Conservation (phyloP, 495 filamentous ascomycete genomes). For the Neurospora terricola region DNA sequence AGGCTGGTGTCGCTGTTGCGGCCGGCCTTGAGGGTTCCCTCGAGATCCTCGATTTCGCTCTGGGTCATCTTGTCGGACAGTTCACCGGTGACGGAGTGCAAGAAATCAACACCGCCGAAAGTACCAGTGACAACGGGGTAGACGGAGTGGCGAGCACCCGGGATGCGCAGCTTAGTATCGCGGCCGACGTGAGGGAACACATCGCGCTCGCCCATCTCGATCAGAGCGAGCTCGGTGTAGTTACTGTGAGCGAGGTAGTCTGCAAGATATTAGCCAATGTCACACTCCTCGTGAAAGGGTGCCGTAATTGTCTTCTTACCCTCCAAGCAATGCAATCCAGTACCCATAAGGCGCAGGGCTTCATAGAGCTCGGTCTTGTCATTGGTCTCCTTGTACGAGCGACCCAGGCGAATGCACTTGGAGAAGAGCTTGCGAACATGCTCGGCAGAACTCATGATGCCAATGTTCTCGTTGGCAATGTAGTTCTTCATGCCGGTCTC, state of each 20-base stretch:
- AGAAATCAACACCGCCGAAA: constrained; percentile 79
- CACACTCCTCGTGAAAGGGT: neutral
- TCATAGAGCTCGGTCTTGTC: constrained; percentile 73
- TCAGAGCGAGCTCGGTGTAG: constrained; percentile 75
- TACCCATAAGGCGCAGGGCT: constrained; percentile 74
- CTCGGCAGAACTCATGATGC: constrained; percentile 65
- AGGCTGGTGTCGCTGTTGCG: constrained; percentile 49
- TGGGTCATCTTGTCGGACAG: constrained; percentile 81
- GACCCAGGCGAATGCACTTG: constrained; percentile 62
- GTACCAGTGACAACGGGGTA: constrained; percentile 82
- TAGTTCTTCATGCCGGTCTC: constrained; percentile 85
- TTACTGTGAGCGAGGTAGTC: constrained; percentile 90
- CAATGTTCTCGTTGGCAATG: constrained; percentile 68
- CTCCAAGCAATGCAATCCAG: constrained; percentile 83
- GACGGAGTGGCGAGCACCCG: constrained; percentile 51
- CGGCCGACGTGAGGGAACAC: constrained; percentile 82
- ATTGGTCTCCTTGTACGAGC: constrained; percentile 49
- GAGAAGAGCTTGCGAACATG: constrained; percentile 63
- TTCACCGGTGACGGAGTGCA: constrained; percentile 84
- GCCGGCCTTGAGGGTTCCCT: constrained; percentile 58
- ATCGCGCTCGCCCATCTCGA: constrained; percentile 68
- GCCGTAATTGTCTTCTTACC: constrained; percentile 21
- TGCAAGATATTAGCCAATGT: constrained; percentile 11
- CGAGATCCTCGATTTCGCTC: constrained; percentile 73
- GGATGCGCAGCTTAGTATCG: constrained; percentile 51